Conservation (phyloP, 306 rosid species). For the Inga leiocalycina region DNA sequence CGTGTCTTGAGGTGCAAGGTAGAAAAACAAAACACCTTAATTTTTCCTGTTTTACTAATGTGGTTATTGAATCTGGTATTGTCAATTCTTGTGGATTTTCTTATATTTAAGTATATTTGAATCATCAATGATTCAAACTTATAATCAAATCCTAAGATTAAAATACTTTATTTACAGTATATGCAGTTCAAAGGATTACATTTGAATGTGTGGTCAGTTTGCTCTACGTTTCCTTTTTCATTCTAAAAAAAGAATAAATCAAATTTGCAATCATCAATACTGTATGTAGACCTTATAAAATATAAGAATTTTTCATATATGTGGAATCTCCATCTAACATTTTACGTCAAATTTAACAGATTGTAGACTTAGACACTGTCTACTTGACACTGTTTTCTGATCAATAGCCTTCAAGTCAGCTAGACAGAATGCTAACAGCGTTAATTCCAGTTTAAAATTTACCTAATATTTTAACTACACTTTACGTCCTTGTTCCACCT, state of each 20-base stretch:
- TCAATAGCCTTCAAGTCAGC: neutral
- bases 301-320: neutral
- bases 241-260: neutral
- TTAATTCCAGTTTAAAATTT: neutral
- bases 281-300: neutral
- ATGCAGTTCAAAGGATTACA: neutral
- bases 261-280: neutral
- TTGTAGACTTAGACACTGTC: neutral
- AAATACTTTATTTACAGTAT: neutral
- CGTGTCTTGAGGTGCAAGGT: conserved; percentile 62
- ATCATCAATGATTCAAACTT: neutral
- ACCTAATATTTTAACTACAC: neutral
- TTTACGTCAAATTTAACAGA: neutral
- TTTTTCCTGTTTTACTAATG: neutral
- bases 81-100: neutral
- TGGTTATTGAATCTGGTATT: neutral
- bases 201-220: neutral
- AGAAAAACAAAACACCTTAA: neutral
- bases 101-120: neutral
- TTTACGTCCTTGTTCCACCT: neutral
- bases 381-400: neutral
- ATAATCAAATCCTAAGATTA: neutral
- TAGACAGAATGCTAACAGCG: neutral
- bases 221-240: neutral
- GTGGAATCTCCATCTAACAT: neutral